phyloP scores from a whole-genome alignment of 73 alveolate species.

The Paramecium pentaurelia region DNA sequence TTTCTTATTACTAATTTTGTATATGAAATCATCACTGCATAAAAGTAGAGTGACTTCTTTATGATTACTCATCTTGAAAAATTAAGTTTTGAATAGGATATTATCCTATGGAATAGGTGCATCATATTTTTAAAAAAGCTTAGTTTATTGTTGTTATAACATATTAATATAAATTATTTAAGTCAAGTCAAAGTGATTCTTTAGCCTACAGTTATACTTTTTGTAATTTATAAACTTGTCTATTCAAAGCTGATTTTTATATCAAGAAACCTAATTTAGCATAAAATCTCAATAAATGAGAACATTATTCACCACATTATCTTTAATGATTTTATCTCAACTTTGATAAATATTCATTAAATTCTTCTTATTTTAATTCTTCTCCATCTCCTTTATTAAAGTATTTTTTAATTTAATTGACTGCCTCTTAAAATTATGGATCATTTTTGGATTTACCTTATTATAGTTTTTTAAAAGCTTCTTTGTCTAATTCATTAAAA shows the following conservation, averaged over 20 bases:
- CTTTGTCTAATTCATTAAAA: conserved; percentile 13
- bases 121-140: not conserved
- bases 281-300: conserved; percentile 27
- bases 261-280: conserved; percentile 38
- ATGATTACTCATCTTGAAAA: conserved; percentile 16
- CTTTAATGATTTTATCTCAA: conserved; percentile 37
- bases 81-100: not conserved
- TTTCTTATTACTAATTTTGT: not conserved
- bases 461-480: conserved; percentile 3
- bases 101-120: not conserved
- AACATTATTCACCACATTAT: conserved; percentile 42
- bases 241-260: conserved; percentile 9
- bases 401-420: not conserved
- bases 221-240: conserved; percentile 9
- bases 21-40: not conserved
- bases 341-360: not conserved
- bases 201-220: not conserved
- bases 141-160: not conserved
- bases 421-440: conserved; percentile 43
- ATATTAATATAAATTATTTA: not conserved
- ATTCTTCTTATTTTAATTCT: conserved; percentile 38
- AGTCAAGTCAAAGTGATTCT: not conserved
- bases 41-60: not conserved
- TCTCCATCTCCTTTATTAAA: conserved; percentile 24
- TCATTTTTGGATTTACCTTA: not conserved